phyloP scores from a whole-genome alignment of 139 green algal genomes.

The Chlorella ohadii region DNA sequence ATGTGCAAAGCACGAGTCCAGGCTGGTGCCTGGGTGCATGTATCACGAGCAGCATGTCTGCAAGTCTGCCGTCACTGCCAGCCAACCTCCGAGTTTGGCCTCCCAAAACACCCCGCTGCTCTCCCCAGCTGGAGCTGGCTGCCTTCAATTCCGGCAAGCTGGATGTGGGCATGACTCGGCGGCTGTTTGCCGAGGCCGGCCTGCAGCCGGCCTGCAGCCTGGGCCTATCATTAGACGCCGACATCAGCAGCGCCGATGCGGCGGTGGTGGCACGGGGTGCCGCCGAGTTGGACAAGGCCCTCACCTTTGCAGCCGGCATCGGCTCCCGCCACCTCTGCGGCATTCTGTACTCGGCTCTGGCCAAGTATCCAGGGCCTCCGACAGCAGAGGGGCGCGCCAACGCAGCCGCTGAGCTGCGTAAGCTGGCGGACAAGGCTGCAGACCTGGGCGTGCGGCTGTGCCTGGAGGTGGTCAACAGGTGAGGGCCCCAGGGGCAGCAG shows the following conservation, averaged over 20 bases:
- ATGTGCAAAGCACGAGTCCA: no score
- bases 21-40: no score
- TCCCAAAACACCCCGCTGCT: not conserved
- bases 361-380: constrained; percentile 41
- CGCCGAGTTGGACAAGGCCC: constrained; percentile 73
- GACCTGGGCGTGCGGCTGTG: constrained; percentile 40
- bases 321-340: constrained; percentile 41
- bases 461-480: constrained; percentile 52
- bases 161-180: not conserved
- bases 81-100: no score
- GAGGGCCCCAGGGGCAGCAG: no score
- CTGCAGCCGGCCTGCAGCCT: not conserved
- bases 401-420: constrained; percentile 7
- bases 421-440: constrained; percentile 36
- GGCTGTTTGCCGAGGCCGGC: not conserved
- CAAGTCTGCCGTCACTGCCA: no score
- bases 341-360: constrained; percentile 45
- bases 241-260: constrained; percentile 19
- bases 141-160: not conserved
- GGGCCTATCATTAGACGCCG: constrained; percentile 3
- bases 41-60: not conserved
- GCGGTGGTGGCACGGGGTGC: constrained; percentile 27
- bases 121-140: constrained; percentile 3
- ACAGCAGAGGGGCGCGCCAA: constrained; percentile 24
- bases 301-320: constrained; percentile 31